Evolutionary conservation across 805 yeast species (phyloP).

Genomic region (Metschnikowia hibisci): DNA sequence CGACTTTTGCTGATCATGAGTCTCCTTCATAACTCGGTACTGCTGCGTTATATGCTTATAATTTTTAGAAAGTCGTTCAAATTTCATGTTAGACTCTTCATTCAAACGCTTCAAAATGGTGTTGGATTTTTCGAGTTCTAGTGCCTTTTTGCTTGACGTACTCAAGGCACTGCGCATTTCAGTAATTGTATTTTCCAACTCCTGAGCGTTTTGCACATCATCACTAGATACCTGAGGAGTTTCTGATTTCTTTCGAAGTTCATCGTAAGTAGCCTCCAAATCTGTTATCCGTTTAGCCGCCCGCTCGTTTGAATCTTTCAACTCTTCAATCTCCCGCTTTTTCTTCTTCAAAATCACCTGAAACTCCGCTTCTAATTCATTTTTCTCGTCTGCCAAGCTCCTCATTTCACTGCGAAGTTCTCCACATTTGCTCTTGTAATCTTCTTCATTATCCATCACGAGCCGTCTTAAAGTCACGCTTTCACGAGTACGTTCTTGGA

Average conservation of each 20-base stretch:
- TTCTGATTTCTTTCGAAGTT: conserved; percentile 23
- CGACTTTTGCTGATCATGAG: conserved; percentile 7
- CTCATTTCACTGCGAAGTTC: conserved; percentile 54
- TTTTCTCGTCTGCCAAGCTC: conserved; percentile 56
- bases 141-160: conserved; percentile 46
- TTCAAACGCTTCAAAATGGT: conserved; percentile 53
- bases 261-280: conserved; percentile 30
- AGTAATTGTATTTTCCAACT: conserved; percentile 27
- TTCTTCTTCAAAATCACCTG: conserved; percentile 49
- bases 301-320: conserved; percentile 39
- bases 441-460: conserved; percentile 64
- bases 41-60: conserved; percentile 63
- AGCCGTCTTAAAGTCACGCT: conserved; percentile 66
- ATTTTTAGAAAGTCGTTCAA: conserved; percentile 66
- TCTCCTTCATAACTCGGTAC: conserved; percentile 42
- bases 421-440: conserved; percentile 45
- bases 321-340: conserved; percentile 64
- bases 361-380: conserved; percentile 52
- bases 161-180: conserved; percentile 54
- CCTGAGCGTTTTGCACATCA: conserved; percentile 15
- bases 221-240: conserved; percentile 2
- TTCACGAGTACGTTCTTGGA: conserved; percentile 82
- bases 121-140: conserved; percentile 54
- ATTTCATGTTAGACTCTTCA: conserved; percentile 63
- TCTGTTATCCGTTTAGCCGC: conserved; percentile 39